These are phyloP conservation scores for Magnolia kwangsiensis DNA, from an alignment of 164 flowering plant genomes.

Conservation along the genomic window DNA sequence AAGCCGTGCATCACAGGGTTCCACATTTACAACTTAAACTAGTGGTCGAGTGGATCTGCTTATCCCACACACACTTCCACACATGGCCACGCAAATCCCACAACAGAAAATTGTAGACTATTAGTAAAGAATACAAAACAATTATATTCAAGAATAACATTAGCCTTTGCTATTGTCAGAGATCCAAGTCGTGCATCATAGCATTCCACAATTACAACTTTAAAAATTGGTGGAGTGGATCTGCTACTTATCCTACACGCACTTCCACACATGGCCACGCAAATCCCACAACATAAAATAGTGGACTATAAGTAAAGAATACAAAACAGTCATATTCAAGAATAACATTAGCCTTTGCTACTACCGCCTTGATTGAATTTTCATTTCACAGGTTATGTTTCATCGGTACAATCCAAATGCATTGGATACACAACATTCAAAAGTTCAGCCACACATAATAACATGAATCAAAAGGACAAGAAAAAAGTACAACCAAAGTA, in stretches of 20 bases:
- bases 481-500: too few species aligned
- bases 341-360: slow-evolving; percentile 98
- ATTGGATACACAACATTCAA: neutral
- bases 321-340: slow-evolving; percentile 81
- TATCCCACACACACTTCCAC: too few species aligned
- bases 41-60: too few species aligned
- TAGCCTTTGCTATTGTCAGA: slow-evolving; percentile 32
- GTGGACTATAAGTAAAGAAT: neutral
- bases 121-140: too few species aligned
- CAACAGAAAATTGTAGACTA: neutral
- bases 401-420: slow-evolving; percentile 87
- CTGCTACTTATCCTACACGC: too few species aligned
- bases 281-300: slow-evolving; percentile 1
- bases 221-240: too few species aligned
- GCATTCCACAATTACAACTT: too few species aligned
- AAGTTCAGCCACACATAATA: neutral
- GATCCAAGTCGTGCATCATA: slow-evolving; percentile 21
- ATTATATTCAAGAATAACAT: too few species aligned
- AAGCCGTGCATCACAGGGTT: too few species aligned
- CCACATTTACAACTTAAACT: too few species aligned
- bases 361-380: slow-evolving; percentile 78
- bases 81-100: slow-evolving; percentile 8
- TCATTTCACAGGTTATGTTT: slow-evolving; percentile 92
- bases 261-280: neutral
- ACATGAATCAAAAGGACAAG: neutral